Base-by-base conservation (phyloP, 345 rosid species). In the Eucalyptus tenuipes region DNA sequence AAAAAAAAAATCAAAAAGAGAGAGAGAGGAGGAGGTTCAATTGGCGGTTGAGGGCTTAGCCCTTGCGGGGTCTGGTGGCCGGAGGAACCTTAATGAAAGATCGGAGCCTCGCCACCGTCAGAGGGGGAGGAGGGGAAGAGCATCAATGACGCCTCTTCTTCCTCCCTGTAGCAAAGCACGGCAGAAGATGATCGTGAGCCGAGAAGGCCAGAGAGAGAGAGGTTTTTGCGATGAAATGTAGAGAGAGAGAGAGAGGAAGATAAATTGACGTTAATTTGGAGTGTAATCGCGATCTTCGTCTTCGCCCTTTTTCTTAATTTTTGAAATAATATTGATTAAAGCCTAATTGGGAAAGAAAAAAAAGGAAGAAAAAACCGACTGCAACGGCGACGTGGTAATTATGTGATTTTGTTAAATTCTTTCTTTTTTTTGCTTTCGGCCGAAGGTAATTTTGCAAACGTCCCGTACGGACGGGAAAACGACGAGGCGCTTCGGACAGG, bases 1-100 rank as follows among this genome's bases (percentile, higher is more conserved):
- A 50, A 16, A 50, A 16, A 49, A 17, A 50, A 6, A 15, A 4
- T 11, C 0, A 4, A 49, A 14, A 2, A 50, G 0, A 50, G 0
- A 50, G 4, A 50, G 53, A 50, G 53, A 50, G 53, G 16, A 17
- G 1, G 53, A 50, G 22, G 53, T 50, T 50, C 53, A 50, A 3
- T 1, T 49, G 1, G 8, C 0, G 3, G 20, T 1, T 16, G 18
- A 50, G 6, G 8, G 53, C 2, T 50, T 7, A 16, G 53, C 53
- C 53, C 53, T 50, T 1, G 5, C 12, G 1, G 17, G 8, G 53
- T 20, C 53, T 2, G 13, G 18, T 7, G 4, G 4, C 7, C 3
- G 13, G 13, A 61, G 17, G 53, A 71, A 71, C 44, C 81, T 44
- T 71, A 68, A 18, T 2, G 81, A 13, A 17, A 40, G 81, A 33